Evolutionary conservation across 2,329 filamentous ascomycete species (phyloP).

Genomic region (Fusarium pilosicola): DNA sequence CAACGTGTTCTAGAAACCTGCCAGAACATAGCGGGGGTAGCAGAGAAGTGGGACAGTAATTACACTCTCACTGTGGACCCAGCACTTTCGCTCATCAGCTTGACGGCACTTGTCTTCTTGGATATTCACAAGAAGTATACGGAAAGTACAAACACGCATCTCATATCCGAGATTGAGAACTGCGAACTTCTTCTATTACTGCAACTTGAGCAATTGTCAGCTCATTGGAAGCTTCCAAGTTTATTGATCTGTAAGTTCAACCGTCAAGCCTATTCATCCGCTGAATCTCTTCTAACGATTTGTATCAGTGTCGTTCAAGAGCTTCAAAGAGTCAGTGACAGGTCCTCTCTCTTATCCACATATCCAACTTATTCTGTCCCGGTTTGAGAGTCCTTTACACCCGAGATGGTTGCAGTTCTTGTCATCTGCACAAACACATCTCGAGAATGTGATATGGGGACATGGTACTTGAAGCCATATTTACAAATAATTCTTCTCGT

Average conservation of each 20-base stretch:
- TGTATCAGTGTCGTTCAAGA: background rate
- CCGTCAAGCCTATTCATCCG: background rate
- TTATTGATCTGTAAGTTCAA: background rate
- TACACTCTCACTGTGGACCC: background rate
- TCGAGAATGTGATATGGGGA: background rate
- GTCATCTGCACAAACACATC: background rate
- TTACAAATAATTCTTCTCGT: too few species aligned
- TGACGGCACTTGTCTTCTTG: background rate
- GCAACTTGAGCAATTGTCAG: background rate
- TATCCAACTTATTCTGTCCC: background rate
- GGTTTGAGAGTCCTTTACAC: background rate
- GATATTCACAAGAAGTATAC: background rate
- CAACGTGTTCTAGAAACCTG: background rate
- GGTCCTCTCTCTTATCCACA: background rate
- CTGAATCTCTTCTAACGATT: background rate
- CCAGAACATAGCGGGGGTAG: background rate
- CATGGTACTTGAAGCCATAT: background rate
- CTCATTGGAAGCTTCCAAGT: background rate
- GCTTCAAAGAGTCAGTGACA: background rate
- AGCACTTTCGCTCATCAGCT: background rate
- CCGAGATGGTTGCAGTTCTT: background rate
- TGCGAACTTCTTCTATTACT: background rate
- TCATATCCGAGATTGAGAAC: background rate
- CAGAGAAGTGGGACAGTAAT: background rate
- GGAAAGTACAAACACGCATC: accelerated